Base-by-base conservation (phyloP, 495 filamentous ascomycete species). In the Cudoniella acicularis region DNA sequence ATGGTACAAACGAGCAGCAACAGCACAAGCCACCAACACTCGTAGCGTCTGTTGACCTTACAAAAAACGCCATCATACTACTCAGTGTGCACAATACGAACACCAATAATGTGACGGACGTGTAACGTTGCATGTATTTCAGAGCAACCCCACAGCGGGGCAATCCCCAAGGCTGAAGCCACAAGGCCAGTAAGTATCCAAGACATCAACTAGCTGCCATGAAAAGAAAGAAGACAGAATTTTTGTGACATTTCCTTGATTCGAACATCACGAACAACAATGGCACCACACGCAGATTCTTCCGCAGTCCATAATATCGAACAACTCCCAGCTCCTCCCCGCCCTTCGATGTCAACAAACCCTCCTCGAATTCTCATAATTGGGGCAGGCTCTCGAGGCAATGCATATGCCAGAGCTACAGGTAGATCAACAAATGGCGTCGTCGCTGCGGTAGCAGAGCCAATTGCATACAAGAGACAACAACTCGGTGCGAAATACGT, bases 371-470 rank as follows among this genome's bases (percentile, higher is more conserved):
- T 95, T 64, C 78, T 96, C 49, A 78, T 98, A 61, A 88, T 97
- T 60, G 93, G 93, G 46, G 94, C 90, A 10, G 93, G 94, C 20
- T 91, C 88, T 17, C 84, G 92, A 3, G 92, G 93, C 45, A 79
- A 80, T 53, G 79, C 87, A 17, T 96, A 96, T 68, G 88, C 87
- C 10, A 71, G 76, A 43, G 86, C 88, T 46, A 84, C 90, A 24
- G 70, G 70, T 18, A 74, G 79, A 3, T 77, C 80, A 8, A 85
- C 79, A 51, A 78, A 82, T 56, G 89, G 85, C 23, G 70, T 82
- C 2, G 78, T 96, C 57, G 81, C 81, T 9, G 88, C 90, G 27
- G 83, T 98, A 27, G 88, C 87, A 16, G 94, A 98, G 64, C 93
- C 94, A 0, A 78, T 90, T 53, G 71, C 76, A 2, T 92, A 83